phyloP scores from a whole-genome alignment of 495 filamentous ascomycete genomes.

The Aspergillus carlsbadensis region DNA sequence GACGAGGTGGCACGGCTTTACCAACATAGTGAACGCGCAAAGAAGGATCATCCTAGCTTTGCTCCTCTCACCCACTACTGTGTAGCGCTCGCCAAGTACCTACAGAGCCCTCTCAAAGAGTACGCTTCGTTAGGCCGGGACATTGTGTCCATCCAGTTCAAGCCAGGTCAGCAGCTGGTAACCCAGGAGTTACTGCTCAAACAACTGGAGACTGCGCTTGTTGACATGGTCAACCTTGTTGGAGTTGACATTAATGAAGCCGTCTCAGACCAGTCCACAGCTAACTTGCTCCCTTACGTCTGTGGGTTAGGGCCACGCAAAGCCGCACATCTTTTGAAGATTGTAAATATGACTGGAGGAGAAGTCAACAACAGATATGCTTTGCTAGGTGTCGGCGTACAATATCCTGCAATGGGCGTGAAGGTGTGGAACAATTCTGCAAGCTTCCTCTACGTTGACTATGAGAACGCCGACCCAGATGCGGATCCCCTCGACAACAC shows the following conservation, averaged over 20 bases:
- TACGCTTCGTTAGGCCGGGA: slow-evolving; percentile 90
- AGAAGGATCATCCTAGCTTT: slow-evolving; percentile 75
- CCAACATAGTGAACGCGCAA: slow-evolving; percentile 82
- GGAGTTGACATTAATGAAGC: slow-evolving; percentile 95
- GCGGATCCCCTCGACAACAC: slow-evolving; percentile 94
- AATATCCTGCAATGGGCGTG: slow-evolving; percentile 79
- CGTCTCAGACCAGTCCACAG: slow-evolving; percentile 70
- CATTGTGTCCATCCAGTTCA: slow-evolving; percentile 81
- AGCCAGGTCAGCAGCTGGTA: slow-evolving; percentile 83
- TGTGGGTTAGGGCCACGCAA: slow-evolving; percentile 94
- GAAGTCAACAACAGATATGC: slow-evolving; percentile 77
- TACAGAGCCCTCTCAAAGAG: slow-evolving; percentile 92
- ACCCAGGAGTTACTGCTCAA: slow-evolving; percentile 81
- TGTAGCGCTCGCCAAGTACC: slow-evolving; percentile 80
- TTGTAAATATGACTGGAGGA: slow-evolving; percentile 85
- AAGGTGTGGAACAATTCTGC: slow-evolving; percentile 95
- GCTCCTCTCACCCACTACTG: slow-evolving; percentile 80
- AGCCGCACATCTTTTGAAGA: slow-evolving; percentile 80
- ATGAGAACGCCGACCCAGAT: slow-evolving; percentile 71
- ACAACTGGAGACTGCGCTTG: slow-evolving; percentile 87
- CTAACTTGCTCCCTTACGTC: slow-evolving; percentile 86
- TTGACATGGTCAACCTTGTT: slow-evolving; percentile 96
- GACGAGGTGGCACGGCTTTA: slow-evolving; percentile 95
- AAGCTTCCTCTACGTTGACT: slow-evolving; percentile 88
- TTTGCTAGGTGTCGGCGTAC: slow-evolving; percentile 80